phyloP scores from a whole-genome alignment of 75 land plant species.

The Ceratopteris richardii region DNA sequence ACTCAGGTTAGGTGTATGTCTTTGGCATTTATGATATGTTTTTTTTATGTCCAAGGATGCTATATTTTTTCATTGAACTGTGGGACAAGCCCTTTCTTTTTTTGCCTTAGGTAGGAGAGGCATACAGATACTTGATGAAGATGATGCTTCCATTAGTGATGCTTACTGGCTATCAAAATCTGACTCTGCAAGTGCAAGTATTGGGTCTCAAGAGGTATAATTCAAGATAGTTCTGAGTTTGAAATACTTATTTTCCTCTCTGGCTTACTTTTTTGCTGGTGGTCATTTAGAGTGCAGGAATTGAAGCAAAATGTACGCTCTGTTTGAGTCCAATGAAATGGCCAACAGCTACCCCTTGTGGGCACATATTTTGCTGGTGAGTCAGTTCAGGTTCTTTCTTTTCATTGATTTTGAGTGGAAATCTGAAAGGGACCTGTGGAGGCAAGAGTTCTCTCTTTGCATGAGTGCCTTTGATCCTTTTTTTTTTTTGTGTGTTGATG shows the following conservation, averaged over 20 bases:
- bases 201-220: background rate
- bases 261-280: conserved; percentile 19
- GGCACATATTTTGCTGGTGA: conserved; percentile 41
- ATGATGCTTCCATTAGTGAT: conserved; percentile 8
- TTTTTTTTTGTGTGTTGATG: background rate
- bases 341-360: conserved; percentile 40
- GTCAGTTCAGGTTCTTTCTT: background rate
- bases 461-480: no score
- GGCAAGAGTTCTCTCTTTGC: no score
- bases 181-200: background rate
- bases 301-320: conserved; percentile 23
- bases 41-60: background rate
- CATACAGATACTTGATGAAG: conserved; percentile 21
- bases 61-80: no score
- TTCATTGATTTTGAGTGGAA: background rate
- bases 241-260: background rate
- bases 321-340: conserved; percentile 31
- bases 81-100: no score
- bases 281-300: conserved; percentile 35
- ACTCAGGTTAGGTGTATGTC: background rate
- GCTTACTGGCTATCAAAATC: background rate
- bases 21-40: no score
- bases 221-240: background rate
- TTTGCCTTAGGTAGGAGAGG: conserved; percentile 13
- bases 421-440: background rate